These are phyloP conservation scores for Triangularia setosa DNA, from an alignment of 2,329 filamentous ascomycete species.

Conservation along the genomic window DNA sequence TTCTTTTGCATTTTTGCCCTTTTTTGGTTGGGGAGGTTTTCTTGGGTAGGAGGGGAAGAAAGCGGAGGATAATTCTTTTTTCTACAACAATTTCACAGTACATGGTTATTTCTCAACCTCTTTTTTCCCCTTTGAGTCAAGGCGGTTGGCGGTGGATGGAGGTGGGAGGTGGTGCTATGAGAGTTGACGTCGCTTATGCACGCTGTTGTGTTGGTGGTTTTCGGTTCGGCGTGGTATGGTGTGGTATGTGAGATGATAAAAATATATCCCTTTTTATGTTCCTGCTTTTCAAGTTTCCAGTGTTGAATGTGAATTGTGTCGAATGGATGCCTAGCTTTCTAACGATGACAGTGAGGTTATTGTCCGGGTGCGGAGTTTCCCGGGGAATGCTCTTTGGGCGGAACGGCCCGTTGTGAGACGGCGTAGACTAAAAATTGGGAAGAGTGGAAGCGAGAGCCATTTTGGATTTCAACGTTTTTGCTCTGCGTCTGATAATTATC, in stretches of 20 bases:
- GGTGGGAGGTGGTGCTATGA: neutral
- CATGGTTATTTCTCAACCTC: neutral
- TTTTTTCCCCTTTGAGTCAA: neutral
- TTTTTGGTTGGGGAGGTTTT: neutral
- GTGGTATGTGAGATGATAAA: neutral
- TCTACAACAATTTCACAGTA: neutral
- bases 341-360: neutral
- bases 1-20: constrained; percentile 8
- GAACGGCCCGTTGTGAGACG: neutral
- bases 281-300: neutral
- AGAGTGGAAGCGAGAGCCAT: neutral
- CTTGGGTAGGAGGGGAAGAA: neutral
- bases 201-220: neutral
- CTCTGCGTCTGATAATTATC: neutral
- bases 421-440: neutral
- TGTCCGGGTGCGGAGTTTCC: neutral
- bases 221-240: neutral
- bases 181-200: neutral
- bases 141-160: neutral
- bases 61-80: neutral
- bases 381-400: neutral
- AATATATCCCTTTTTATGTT: neutral
- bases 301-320: neutral
- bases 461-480: neutral
- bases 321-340: too few species aligned